A percentile compares a stretch with the other conserved stretches of the same genome.
Conservation (phyloP, 768 basidiomycete species). For the Boletus rubescentipes region DNA sequence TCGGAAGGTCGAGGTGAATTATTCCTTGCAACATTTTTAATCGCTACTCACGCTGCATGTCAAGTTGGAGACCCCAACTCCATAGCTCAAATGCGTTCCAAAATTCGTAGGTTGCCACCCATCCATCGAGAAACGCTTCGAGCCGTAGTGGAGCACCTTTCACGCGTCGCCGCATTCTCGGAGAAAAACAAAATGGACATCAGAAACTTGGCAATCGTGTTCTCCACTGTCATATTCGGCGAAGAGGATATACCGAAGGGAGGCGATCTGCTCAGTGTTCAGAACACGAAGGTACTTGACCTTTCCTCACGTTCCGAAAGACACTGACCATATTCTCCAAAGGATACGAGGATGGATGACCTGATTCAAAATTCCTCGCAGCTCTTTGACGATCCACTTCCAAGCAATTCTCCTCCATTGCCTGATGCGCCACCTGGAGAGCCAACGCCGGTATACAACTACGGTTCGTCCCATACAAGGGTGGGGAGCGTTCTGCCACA, state of each 20-base stretch:
- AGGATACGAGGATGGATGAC: constrained; percentile 83
- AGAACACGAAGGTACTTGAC: constrained; percentile 62
- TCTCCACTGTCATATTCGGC: constrained; percentile 86
- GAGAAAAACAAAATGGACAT: constrained; percentile 93
- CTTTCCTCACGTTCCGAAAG: constrained; percentile 34
- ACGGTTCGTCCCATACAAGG: constrained; percentile 73
- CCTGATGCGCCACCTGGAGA: constrained; percentile 73
- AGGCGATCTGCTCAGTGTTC: constrained; percentile 74
- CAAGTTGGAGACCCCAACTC: constrained; percentile 64
- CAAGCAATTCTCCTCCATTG: constrained; percentile 61
- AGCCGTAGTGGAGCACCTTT: constrained; percentile 78
- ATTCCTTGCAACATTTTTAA: background rate
- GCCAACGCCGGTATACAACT: constrained; percentile 51
- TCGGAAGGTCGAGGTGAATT: constrained; percentile 69
- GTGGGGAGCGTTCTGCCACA: constrained; percentile 47
- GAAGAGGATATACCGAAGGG: constrained; percentile 86
- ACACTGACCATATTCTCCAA: constrained; percentile 4
- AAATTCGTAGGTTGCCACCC: constrained; percentile 78
- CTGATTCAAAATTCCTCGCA: constrained; percentile 67
- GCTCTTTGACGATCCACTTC: constrained; percentile 60
- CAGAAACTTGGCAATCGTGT: constrained; percentile 89
- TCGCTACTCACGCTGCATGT: background rate
- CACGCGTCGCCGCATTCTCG: constrained; percentile 60
- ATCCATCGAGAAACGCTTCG: constrained; percentile 86
- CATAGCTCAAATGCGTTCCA: constrained; percentile 81